Conservation (phyloP, 2,329 filamentous ascomycete genomes). For the Colletotrichum lentis region DNA sequence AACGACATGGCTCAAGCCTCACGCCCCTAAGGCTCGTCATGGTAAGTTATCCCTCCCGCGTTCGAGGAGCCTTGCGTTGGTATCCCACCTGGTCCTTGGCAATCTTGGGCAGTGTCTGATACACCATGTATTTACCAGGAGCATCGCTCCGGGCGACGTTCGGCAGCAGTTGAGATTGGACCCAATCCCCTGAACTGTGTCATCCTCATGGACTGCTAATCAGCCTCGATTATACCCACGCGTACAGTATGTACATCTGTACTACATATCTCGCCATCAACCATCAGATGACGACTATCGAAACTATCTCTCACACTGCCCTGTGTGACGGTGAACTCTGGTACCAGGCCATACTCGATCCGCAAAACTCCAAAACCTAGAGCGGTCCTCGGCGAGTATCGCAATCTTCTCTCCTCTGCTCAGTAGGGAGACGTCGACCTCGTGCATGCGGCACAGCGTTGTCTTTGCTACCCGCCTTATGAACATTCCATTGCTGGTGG, state of each 20-base stretch:
- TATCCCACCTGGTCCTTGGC: constrained; percentile 17
- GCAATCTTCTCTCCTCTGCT: background rate
- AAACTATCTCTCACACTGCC: background rate
- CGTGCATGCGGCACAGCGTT: background rate
- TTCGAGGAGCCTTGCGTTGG: background rate
- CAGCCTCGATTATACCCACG: background rate
- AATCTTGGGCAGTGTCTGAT: background rate
- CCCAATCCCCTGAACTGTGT: background rate
- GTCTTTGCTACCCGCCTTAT: background rate
- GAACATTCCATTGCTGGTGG: background rate
- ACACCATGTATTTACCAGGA: background rate
- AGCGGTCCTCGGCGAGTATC: background rate
- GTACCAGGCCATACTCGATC: background rate
- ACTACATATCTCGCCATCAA: background rate
- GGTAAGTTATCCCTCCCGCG: no score
- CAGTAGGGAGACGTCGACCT: background rate
- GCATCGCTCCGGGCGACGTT: constrained; percentile 4
- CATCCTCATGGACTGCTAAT: constrained; percentile 9
- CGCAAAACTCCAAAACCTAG: background rate
- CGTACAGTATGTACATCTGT: no score
- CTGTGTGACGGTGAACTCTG: constrained; percentile 2
- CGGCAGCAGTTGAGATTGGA: background rate
- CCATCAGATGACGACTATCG: constrained; percentile 14
- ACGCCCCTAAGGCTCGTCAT: background rate
- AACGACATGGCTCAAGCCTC: constrained; percentile 26